These are phyloP conservation scores for Paecilomyces fulvus DNA, from an alignment of 2,329 filamentous ascomycete species.

Conservation along the genomic window DNA sequence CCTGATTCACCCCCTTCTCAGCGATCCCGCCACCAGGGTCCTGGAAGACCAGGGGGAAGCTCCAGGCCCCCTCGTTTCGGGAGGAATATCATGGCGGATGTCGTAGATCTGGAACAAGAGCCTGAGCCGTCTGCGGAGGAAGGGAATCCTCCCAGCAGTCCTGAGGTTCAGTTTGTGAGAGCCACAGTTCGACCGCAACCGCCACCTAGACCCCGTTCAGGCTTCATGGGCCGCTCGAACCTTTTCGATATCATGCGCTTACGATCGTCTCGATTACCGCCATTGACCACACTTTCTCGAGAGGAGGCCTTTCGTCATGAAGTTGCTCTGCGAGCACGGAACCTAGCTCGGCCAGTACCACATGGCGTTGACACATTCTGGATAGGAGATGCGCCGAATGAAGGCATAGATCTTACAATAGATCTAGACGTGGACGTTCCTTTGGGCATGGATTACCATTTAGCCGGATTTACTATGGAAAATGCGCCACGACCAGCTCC, in stretches of 20 bases:
- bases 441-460: constrained; percentile 30
- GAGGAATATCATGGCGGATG: constrained; percentile 27
- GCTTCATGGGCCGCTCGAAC: neutral
- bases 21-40: constrained; percentile 4
- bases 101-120: constrained; percentile 35
- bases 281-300: constrained; percentile 1
- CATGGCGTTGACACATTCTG: constrained; percentile 13
- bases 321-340: constrained; percentile 11
- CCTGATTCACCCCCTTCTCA: constrained; percentile 26
- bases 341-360: constrained; percentile 5
- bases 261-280: constrained; percentile 2
- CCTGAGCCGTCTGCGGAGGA: constrained; percentile 8
- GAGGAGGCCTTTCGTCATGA: constrained; percentile 13
- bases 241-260: constrained; percentile 9
- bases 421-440: constrained; percentile 18
- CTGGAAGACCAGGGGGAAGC: constrained; percentile 7
- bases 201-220: constrained; percentile 4
- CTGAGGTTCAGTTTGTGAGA: constrained; percentile 45
- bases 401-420: constrained; percentile 17
- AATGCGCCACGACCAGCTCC: constrained; percentile 13
- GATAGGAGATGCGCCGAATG: constrained; percentile 14
- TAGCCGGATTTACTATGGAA: constrained; percentile 4
- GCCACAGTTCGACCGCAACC: constrained; percentile 16
- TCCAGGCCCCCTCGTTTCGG: constrained; percentile 27
- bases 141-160: constrained; percentile 24